Evolutionary conservation across 176 grass and related monocot species (phyloP), one percentile per base, ranked within the genome.

Genomic region (Oryza australiensis): DNA sequence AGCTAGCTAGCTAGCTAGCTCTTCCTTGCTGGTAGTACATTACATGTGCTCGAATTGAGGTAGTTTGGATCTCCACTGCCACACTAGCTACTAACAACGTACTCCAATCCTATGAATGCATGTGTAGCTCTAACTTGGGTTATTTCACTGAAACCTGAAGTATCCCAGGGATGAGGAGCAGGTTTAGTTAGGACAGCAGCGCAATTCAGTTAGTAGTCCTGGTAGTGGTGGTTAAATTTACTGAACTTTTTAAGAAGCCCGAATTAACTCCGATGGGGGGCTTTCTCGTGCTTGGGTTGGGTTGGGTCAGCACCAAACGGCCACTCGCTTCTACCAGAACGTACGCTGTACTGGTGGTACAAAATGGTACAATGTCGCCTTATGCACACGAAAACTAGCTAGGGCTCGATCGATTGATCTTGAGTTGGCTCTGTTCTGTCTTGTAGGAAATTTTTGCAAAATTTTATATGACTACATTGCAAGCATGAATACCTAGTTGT

Each of bases 221-320:
- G 2, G 48, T 22, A 26, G 43, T 26, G 12, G 62, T 75, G 80
- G 87, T 88, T 88, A 60, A 60, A 60, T 60, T 88, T 84, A 80
- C 80, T 59, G 67, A 15, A 33, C 20, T 78, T 88, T 23, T 41
- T 40, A 51, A 64, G 48, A 62, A 49, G 62, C 27, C 22, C 4
- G 76, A 49, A 68, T 74, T 84, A 84, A 74, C 75, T 84, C n/a
- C 26, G 33, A 32, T 26, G 69, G 35, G 59, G 43, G 46, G 69
- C 86, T 83, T 84, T 84, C 81, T 79, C 86, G 81, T 79, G 80
- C 42, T 20, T 26, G 55, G n/a, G n/a, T 37, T 37, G 35, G 12
- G 13, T 11, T 59, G 33, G 73, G 74, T 46, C 57, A 73, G 75
- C 62, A 84, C 75, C 75, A 60, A 74, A 79, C 86, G 28, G 28